These are phyloP conservation scores for Tricholoma terreum DNA, from an alignment of 768 basidiomycete genomes.

Conservation along the genomic window DNA sequence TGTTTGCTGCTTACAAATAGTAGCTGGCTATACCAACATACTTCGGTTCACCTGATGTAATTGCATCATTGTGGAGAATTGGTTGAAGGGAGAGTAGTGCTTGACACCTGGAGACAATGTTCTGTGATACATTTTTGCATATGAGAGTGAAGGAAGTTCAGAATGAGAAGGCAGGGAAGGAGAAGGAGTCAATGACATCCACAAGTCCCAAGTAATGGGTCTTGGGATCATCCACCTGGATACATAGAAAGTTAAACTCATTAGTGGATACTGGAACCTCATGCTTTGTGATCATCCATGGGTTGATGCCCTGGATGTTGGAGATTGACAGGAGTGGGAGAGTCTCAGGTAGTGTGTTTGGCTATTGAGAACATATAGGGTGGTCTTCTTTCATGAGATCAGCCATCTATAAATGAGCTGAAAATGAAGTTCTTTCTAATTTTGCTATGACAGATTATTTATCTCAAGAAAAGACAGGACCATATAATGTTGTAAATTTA, in stretches of 20 bases:
- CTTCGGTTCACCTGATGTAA: no score
- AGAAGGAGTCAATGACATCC: no score
- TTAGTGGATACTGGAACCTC: no score
- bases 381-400: constrained; percentile 16
- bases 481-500: constrained; percentile 27
- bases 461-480: constrained; percentile 24
- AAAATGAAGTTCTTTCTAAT: constrained; percentile 21
- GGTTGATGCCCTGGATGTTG: constrained; percentile 3
- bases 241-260: no score
- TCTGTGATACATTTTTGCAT: no score
- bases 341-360: background rate
- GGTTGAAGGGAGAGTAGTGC: constrained; percentile 1
- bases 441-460: constrained; percentile 27
- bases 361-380: constrained; percentile 7
- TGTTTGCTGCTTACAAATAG: no score
- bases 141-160: background rate
- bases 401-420: constrained; percentile 15
- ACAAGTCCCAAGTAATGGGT: no score
- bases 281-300: constrained; percentile 1
- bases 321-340: constrained; percentile 1
- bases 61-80: constrained; percentile 10
- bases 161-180: background rate
- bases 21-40: no score
- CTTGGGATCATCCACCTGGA: no score
- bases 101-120: background rate